Evolutionary conservation across 2,329 filamentous ascomycete genomes (phyloP).

Genomic region (Raffaelea ambrosiae): DNA sequence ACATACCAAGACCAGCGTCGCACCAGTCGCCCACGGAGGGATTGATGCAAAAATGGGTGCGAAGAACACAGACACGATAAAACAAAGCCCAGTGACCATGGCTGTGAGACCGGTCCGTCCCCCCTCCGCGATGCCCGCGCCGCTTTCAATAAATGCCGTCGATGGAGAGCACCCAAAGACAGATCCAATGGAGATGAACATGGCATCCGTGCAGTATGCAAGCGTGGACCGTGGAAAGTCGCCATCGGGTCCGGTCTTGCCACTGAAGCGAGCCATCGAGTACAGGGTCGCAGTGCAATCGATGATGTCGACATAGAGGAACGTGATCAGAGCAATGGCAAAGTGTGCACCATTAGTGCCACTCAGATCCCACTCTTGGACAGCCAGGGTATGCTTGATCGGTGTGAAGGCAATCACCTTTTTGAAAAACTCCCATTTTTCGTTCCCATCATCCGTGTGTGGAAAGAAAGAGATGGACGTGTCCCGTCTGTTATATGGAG

Average conservation of each 20-base stretch:
- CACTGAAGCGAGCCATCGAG: constrained; percentile 70
- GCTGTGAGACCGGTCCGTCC: constrained; percentile 66
- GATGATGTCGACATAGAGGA: constrained; percentile 72
- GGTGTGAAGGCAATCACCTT: constrained; percentile 65
- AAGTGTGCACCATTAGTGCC: constrained; percentile 52
- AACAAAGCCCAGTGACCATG: constrained; percentile 60
- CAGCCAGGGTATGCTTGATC: constrained; percentile 53
- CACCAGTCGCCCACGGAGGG: constrained; percentile 69
- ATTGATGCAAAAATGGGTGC: constrained; percentile 70
- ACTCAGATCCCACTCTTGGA: constrained; percentile 57
- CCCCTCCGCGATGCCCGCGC: constrained; percentile 67
- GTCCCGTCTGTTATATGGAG: constrained; percentile 18
- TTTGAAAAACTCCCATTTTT: constrained; percentile 63
- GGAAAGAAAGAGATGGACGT: constrained; percentile 69
- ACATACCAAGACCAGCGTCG: constrained; percentile 58
- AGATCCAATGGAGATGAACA: constrained; percentile 62
- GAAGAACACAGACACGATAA: constrained; percentile 65
- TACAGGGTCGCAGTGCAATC: constrained; percentile 71
- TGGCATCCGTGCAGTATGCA: constrained; percentile 65
- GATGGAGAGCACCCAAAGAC: constrained; percentile 63
- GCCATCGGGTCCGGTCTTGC: constrained; percentile 48
- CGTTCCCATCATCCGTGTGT: constrained; percentile 53
- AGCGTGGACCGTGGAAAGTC: constrained; percentile 81
- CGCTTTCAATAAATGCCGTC: constrained; percentile 68
- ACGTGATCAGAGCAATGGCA: constrained; percentile 63